Conservation (phyloP, 2,329 filamentous ascomycete genomes). For the Didymella arachidicola region DNA sequence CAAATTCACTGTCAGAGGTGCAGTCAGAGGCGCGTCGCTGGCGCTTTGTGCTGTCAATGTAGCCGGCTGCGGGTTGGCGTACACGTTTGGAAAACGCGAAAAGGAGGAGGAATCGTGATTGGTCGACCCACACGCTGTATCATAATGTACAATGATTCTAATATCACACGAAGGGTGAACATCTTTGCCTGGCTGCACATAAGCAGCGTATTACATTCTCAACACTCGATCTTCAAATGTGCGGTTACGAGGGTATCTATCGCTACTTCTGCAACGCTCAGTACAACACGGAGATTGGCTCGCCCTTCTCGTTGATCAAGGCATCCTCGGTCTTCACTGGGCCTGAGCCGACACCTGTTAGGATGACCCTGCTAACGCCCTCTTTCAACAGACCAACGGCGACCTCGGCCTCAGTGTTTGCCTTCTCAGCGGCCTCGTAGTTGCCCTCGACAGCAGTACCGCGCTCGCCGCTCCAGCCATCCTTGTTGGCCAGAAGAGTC, state of each 20-base stretch:
- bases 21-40: slow-evolving; percentile 61
- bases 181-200: not conserved
- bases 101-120: slow-evolving; percentile 36
- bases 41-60: slow-evolving; percentile 61
- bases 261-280: slow-evolving; percentile 8
- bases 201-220: slow-evolving; percentile 1
- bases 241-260: slow-evolving; percentile 16
- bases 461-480: slow-evolving; percentile 72
- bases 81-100: slow-evolving; percentile 58
- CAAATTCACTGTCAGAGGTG: slow-evolving; percentile 60
- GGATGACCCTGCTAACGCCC: slow-evolving; percentile 87
- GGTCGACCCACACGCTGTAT: slow-evolving; percentile 7
- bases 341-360: slow-evolving; percentile 90
- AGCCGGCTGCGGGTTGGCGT: slow-evolving; percentile 60
- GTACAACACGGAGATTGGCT: slow-evolving; percentile 33
- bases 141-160: slow-evolving; percentile 3
- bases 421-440: slow-evolving; percentile 66
- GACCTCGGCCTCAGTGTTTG: slow-evolving; percentile 58
- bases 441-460: slow-evolving; percentile 61
- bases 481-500: slow-evolving; percentile 66
- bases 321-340: slow-evolving; percentile 81
- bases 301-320: slow-evolving; percentile 70
- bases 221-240: not conserved
- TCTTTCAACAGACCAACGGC: slow-evolving; percentile 65
- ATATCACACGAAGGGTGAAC: not conserved